Evolutionary conservation across 345 rosid species (phyloP).

Genomic region (Cardamine chenopodiifolia): DNA sequence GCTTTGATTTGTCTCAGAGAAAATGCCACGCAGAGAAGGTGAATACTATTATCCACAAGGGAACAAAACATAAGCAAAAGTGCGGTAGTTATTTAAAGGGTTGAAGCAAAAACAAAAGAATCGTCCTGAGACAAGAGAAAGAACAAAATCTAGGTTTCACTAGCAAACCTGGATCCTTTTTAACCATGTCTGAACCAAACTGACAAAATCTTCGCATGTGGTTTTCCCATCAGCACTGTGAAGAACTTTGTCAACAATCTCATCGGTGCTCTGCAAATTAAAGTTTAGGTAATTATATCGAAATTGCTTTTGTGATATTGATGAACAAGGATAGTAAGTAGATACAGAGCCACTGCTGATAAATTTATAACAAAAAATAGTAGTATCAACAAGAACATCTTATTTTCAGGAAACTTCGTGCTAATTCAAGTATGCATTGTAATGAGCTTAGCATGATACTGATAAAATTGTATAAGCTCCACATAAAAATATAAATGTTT

Average conservation of each 20-base stretch:
- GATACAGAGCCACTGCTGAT: background rate
- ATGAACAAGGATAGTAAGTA: background rate
- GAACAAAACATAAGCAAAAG: background rate
- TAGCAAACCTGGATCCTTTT: constrained; percentile 73
- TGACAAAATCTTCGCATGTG: constrained; percentile 79
- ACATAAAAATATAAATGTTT: background rate
- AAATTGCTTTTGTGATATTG: background rate
- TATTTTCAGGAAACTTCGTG: background rate
- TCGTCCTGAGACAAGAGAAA: background rate
- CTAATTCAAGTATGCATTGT: too few relatives aligned
- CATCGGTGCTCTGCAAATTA: constrained; percentile 78
- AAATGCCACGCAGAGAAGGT: constrained; percentile 52
- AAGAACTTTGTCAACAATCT: constrained; percentile 77
- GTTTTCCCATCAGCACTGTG: constrained; percentile 62
- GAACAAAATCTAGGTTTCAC: background rate
- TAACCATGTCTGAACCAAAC: constrained; percentile 78
- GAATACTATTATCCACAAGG: constrained; percentile 53
- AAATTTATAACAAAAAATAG: background rate
- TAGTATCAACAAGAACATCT: background rate
- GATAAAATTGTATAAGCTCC: background rate
- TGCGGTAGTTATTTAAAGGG: background rate
- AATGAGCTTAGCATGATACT: background rate
- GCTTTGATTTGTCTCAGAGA: constrained; percentile 94
- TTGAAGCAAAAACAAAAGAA: background rate
- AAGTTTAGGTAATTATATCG: background rate